Evolutionary conservation across 1,284 basidiomycete species (phyloP).

Genomic region (Sanghuangporus sanghuang): DNA sequence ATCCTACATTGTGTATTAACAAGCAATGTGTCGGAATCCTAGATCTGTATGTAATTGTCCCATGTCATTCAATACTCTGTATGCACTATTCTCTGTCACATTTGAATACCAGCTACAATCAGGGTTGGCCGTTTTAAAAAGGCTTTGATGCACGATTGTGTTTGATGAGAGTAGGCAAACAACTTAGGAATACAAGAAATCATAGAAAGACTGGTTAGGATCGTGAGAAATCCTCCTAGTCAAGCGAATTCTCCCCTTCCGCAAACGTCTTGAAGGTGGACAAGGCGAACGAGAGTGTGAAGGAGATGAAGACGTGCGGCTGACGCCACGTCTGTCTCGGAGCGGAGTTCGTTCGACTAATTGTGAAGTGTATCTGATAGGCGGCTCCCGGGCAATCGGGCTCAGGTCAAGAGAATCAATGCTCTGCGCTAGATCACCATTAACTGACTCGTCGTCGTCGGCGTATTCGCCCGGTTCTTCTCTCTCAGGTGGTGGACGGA

Average conservation of each 20-base stretch:
- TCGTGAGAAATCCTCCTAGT: not conserved
- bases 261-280: slow-evolving; percentile 29
- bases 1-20: not conserved
- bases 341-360: slow-evolving; percentile 7
- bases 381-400: slow-evolving; percentile 8
- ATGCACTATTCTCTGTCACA: not conserved
- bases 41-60: not conserved
- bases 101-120: not conserved
- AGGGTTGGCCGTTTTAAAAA: too few relatives aligned
- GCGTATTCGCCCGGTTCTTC: slow-evolving; percentile 27
- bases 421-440: slow-evolving; percentile 26
- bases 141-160: not conserved
- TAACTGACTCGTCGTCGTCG: slow-evolving; percentile 20
- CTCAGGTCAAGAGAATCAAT: slow-evolving; percentile 28
- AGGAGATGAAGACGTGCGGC: slow-evolving; percentile 13
- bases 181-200: slow-evolving; percentile 36
- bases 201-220: slow-evolving; percentile 31
- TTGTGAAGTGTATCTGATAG: slow-evolving; percentile 14
- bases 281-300: slow-evolving; percentile 15
- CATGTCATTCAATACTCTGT: not conserved
- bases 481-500: slow-evolving; percentile 16
- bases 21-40: not conserved
- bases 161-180: not conserved
- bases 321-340: slow-evolving; percentile 31
- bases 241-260: slow-evolving; percentile 19